Evolutionary conservation across 768 basidiomycete species (phyloP), one percentile per base, ranked within the genome.

Genomic region (Tulasnella calospora): DNA sequence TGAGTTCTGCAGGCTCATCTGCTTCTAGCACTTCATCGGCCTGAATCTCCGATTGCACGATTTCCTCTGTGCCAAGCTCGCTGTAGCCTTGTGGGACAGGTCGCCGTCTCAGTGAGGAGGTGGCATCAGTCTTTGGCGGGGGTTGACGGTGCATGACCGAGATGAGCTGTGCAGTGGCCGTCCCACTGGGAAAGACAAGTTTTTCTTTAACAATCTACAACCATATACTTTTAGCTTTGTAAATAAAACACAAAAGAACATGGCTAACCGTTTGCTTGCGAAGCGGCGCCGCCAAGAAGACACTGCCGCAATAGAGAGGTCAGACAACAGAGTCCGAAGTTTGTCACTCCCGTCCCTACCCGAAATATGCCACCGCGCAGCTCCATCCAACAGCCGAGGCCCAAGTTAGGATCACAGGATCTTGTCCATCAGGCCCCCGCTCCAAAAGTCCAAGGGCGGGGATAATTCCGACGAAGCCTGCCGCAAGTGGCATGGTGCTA

Each of bases 231-330:
- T 79, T 80, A 72, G 51, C 30, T 77, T n/a, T 57, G 61, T 3
- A 3, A 19, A 23, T 19, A n/a, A 5, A 23, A n/a, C 0, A 15
- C 3, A 10, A 57, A 0, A 44, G 13, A 35, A 33, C 38, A 51
- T 69, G 40, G 86, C 92, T 40, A 80, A 95, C 94, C 82, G 97
- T 95, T 90, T 98, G 96, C 83, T 94, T 94, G 71, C 97, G 90
- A 38, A 99, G 89, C 9, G 96, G 97, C 21, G 96, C 95, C 1
- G 97, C 97, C 57, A 99, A 87, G 84, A 98, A 97, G n/a, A 98
- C 96, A 6, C 94, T 94, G 78, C 15, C 30, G 79, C 21, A 13
- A 33, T 7, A 10, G 30, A 47, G 81, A 78, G 51, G 73, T 27
- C 41, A 17, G 74, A 17, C 23, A 57, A 40, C 46, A 5, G 55